Evolutionary conservation across 805 yeast species (phyloP).

Genomic region (Nakazawaea ernobii): DNA sequence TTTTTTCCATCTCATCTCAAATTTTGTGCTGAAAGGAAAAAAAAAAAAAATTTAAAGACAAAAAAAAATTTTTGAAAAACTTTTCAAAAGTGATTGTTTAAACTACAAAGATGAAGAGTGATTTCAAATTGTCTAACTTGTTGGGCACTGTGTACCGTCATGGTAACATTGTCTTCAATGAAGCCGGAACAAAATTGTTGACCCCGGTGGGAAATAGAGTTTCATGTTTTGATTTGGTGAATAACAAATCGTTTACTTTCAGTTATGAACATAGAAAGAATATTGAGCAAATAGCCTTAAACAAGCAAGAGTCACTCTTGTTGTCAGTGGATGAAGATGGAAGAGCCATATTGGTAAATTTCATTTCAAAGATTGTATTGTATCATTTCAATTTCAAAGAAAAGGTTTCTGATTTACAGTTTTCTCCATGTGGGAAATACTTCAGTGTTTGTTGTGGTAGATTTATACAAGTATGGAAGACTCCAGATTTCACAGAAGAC

Average conservation of each 20-base stretch:
- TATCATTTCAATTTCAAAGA: conserved; percentile 94
- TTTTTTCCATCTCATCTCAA: conserved; percentile 4
- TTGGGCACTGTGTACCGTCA: conserved; percentile 92
- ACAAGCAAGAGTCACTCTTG: conserved; percentile 73
- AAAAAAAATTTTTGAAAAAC: conserved; percentile 2
- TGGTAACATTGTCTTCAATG: conserved; percentile 83
- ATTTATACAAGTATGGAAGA: conserved; percentile 87
- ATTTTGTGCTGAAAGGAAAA: neutral
- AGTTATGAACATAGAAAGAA: conserved; percentile 90
- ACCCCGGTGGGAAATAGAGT: conserved; percentile 96
- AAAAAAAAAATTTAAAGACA: conserved; percentile 2
- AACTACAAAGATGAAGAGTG: conserved; percentile 62
- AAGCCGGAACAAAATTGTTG: conserved; percentile 76
- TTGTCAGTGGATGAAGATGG: conserved; percentile 88
- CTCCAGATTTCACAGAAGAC: conserved; percentile 76
- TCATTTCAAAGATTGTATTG: conserved; percentile 72
- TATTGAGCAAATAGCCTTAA: conserved; percentile 72
- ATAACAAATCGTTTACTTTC: conserved; percentile 83
- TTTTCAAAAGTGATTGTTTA: neutral
- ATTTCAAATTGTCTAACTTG: conserved; percentile 79
- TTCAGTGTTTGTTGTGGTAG: conserved; percentile 85
- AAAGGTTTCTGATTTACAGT: conserved; percentile 63
- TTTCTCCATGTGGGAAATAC: conserved; percentile 81
- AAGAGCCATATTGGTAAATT: conserved; percentile 86
- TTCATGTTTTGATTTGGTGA: conserved; percentile 77